Percentiles rank a stretch among this genome's conserved stretches.
Conservation (phyloP, 2,329 filamentous ascomycete species). For the Lithohypha guttulata region DNA sequence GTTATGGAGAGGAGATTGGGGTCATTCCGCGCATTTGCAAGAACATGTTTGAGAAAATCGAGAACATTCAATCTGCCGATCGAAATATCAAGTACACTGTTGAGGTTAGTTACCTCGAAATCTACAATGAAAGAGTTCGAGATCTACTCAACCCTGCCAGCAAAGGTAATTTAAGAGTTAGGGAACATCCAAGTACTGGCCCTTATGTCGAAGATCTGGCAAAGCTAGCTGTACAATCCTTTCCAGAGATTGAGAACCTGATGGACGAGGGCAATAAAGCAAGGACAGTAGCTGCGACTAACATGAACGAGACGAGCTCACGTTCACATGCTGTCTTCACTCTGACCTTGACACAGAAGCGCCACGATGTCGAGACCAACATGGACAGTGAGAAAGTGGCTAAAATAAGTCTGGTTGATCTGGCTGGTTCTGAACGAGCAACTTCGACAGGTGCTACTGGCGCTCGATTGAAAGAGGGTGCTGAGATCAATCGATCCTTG, state of each 20-base stretch:
- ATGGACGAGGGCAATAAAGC: slow-evolving; percentile 99
- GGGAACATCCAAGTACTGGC: slow-evolving; percentile 93
- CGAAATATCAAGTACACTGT: slow-evolving; percentile 78
- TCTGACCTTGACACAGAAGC: slow-evolving; percentile 86
- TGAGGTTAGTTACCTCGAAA: slow-evolving; percentile 96
- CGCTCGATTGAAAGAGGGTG: slow-evolving; percentile 89
- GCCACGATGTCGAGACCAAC: slow-evolving; percentile 79
- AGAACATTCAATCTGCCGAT: slow-evolving; percentile 53
- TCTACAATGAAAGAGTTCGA: slow-evolving; percentile 95
- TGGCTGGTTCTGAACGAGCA: slow-evolving; percentile 93
- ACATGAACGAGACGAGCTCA: slow-evolving; percentile 99
- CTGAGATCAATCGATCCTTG: slow-evolving; percentile 93
- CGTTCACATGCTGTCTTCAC: slow-evolving; percentile 98
- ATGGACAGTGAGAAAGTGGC: slow-evolving; percentile 98
- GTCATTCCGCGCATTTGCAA: slow-evolving; percentile 96
- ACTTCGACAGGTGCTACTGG: slow-evolving; percentile 95
- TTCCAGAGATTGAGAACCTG: slow-evolving; percentile 88
- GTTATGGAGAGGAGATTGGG: slow-evolving; percentile 88
- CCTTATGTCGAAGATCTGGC: slow-evolving; percentile 97
- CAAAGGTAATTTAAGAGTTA: slow-evolving; percentile 91
- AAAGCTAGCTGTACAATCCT: slow-evolving; percentile 85
- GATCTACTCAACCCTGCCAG: slow-evolving; percentile 91
- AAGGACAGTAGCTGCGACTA: slow-evolving; percentile 91
- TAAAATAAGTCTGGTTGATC: slow-evolving; percentile 94
- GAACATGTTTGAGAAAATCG: slow-evolving; percentile 90